Evolutionary conservation across 2,329 filamentous ascomycete genomes (phyloP), one percentile per base, ranked within the genome.

Genomic region (Pleomassaria siparia): DNA sequence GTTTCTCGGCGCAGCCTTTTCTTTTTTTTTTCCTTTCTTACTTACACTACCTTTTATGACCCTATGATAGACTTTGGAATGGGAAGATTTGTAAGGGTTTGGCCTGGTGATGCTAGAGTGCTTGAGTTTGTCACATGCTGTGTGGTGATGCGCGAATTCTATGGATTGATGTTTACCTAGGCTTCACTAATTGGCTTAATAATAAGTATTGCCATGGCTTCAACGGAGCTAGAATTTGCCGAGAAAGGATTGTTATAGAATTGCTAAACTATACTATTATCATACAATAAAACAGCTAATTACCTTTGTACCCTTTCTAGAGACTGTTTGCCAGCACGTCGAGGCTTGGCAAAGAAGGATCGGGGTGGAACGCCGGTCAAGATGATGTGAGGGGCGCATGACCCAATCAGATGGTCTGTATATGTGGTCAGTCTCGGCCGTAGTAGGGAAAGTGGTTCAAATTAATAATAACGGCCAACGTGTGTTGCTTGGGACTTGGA

Each of bases 51-150:
- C n/a, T n/a, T n/a, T n/a, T n/a, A n/a, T n/a, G n/a, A 44, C 16
- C 45, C 53, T 50, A 37, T 47, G 45, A 60, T 64, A 63, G 60
- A 63, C 58, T 53, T n/a, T 50, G 55, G 55, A 62, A 64, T 62
- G 54, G 54, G 59, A 61, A 63, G 53, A 56, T 44, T 54, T 25
- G 47, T 43, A 40, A 48, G 43, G 39, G 39, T 43, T 25, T 16
- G 18, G 44, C 43, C 44, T 44, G 18, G 4, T 21, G 22, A 39
- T 37, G 48, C n/a, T 5, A 21, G 4, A 12, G 7, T 7, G 18
- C 18, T 16, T 13, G n/a, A 8, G 9, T 35, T 13, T 6, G 18
- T 35, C 32, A 35, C 35, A 24, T 37, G 35, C 24, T 7, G 10
- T 4, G 32, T 7, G 11, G 28, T 4, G 4, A 18, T 35, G 6